Evolutionary conservation across 2,329 filamentous ascomycete species (phyloP), one percentile per base, ranked within the genome.

Genomic region (Pyricularia grisea): DNA sequence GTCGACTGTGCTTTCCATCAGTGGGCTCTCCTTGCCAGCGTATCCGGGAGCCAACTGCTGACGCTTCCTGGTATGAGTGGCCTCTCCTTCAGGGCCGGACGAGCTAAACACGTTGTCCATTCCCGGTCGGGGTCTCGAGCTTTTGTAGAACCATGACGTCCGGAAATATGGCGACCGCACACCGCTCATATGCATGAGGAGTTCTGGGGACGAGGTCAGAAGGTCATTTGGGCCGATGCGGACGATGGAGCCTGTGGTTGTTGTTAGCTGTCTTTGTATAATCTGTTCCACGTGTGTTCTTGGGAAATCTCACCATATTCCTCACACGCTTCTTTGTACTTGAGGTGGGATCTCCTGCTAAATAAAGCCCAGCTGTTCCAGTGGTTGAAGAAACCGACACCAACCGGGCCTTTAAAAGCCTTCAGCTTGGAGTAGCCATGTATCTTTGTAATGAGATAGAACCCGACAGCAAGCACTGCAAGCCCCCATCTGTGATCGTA

Each of bases 21-120:
- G 76, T 11, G 78, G 76, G 70, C 85, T 85, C 66, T 87, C 85
- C 71, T 85, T 85, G 50, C 85, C 85, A 2, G 83, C 82, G 72
- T 87, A 87, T 83, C 83, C 85, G 1, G 81, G 76, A 20, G 81
- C 80, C 78, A 87, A 81, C 72, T 85, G 83, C 67, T 78, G 78
- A n/a, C 80, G 78, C 67, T 82, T 73, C 67, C 75, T 72, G 17
- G 74, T 78, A 71, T 87, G 85, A 36, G 77, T 76, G 55, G 78
- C 78, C 65, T 78, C 76, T 68, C n/a, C 42, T 50, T 50, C 42
- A 2, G 42, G 42, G 23, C 77, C 75, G 50, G 74, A 72, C 72
- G 74, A 74, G 11, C 74, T 76, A 65, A 78, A 74, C n/a, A 78
- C 68, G 69, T 76, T 77, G 69, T 78, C 77, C 65, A 74, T 73